Evolutionary conservation across 164 flowering plant genomes (phyloP), one percentile per base, ranked within the genome.

Genomic region (Dillenia suffruticosa): DNA sequence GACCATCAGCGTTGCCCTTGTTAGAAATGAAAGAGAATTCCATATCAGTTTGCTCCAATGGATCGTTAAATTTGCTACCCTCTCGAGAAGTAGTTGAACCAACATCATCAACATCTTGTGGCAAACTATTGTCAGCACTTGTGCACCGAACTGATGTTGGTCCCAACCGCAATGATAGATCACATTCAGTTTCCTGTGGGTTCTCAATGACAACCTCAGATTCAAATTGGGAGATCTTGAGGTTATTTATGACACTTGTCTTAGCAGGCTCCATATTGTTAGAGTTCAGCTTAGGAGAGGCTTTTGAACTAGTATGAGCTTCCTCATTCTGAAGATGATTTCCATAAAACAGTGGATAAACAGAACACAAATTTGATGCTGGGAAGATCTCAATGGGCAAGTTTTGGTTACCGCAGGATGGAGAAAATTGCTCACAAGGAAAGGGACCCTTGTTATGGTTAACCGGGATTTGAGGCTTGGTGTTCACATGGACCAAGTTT

Each of bases 261-360:
- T 72, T 63, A 43, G 68, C 32, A 47, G 75, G 70, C 72, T 78
- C 83, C 17, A 57, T 16, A 64, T 22, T 56, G 14, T 58, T 62
- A 44, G 68, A 16, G 24, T 66, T 68, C 19, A 73, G 50, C 16
- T 56, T 54, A 51, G 61, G 71, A n/a, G 75, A 63, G 43, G 57
- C 22, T 12, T 49, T 70, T 5, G 40, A 32, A 32, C 40, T 5
- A 32, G 40, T 32, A 4, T 32, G 40, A 2, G 78, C 52, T 45
- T 69, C 74, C 56, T 62, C 61, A 19, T 58, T 46, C 61, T 72
- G 83, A 70, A 56, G 61, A 8, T 60, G 70, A 59, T 68, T 58
- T 62, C 82, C 80, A 67, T 78, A 84, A 68, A 81, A 82, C 75
- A 89, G 71, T 15, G 98, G 94, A 72, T 82, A 87, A 49, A 81